These are phyloP conservation scores for Nannizziopsis arthrosporioides DNA, from an alignment of 2,329 filamentous ascomycete species.

Conservation along the genomic window DNA sequence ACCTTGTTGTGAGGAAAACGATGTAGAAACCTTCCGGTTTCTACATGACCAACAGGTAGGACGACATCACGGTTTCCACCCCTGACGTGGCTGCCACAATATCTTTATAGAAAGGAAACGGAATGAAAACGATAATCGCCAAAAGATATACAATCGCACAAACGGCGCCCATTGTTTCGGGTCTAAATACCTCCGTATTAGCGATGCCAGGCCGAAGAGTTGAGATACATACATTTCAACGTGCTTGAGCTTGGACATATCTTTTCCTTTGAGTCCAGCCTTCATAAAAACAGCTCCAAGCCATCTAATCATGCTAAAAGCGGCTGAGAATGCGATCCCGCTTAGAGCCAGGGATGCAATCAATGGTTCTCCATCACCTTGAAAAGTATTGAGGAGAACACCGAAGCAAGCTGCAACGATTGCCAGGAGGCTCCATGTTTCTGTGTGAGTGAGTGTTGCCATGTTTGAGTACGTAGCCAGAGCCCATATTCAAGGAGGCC, in stretches of 20 bases:
- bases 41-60: slow-evolving; percentile 57
- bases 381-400: slow-evolving; percentile 66
- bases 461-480: slow-evolving; percentile 19
- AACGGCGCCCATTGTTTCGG: slow-evolving; percentile 91
- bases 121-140: slow-evolving; percentile 80
- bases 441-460: slow-evolving; percentile 39
- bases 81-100: slow-evolving; percentile 91
- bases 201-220: background rate
- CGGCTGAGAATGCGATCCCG: slow-evolving; percentile 66
- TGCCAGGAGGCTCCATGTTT: slow-evolving; percentile 48
- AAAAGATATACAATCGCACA: slow-evolving; percentile 88
- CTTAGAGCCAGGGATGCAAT: slow-evolving; percentile 81
- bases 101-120: slow-evolving; percentile 96
- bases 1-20: slow-evolving; percentile 92
- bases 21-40: slow-evolving; percentile 76
- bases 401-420: slow-evolving; percentile 58
- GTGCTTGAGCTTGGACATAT: slow-evolving; percentile 66
- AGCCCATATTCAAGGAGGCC: slow-evolving; percentile 1
- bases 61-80: slow-evolving; percentile 85
- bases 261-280: slow-evolving; percentile 77
- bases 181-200: slow-evolving; percentile 39
- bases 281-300: slow-evolving; percentile 79
- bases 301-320: slow-evolving; percentile 84
- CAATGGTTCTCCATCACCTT: slow-evolving; percentile 76
- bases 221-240: slow-evolving; percentile 54